Conservation (phyloP, 2,329 filamentous ascomycete genomes). For the Ophiostoma novo-ulmi region DNA sequence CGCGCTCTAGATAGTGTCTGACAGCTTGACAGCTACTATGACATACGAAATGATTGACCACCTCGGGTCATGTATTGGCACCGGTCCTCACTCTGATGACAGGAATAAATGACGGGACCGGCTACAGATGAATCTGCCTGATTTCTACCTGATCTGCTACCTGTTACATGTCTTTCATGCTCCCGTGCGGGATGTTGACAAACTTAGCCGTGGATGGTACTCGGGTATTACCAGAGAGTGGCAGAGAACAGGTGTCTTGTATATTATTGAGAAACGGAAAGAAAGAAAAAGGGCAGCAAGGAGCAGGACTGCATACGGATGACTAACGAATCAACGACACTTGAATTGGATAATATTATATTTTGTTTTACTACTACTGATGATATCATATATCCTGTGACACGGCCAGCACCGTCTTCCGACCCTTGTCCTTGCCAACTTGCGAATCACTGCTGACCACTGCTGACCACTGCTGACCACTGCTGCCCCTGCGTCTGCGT, state of each 20-base stretch:
- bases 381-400: neutral
- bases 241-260: neutral
- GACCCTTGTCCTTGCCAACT: neutral
- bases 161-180: neutral
- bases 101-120: too few relatives aligned
- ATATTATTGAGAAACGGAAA: neutral
- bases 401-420: neutral
- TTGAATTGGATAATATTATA: conserved; percentile 12
- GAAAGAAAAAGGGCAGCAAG: neutral
- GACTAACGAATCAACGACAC: conserved; percentile 14
- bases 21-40: conserved; percentile 26
- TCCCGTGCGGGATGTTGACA: neutral
- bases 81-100: too few relatives aligned
- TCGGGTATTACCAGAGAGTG: neutral
- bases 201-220: neutral
- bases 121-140: too few relatives aligned
- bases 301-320: neutral
- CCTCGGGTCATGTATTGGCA: too few relatives aligned
- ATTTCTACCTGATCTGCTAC: neutral
- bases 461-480: too few relatives aligned
- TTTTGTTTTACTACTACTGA: neutral
- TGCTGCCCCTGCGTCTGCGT: neutral
- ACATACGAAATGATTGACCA: too few relatives aligned
- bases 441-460: neutral
- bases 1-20: conserved; percentile 54